phyloP scores from a whole-genome alignment of 2,329 filamentous ascomycete species.

The Fonsecaea multimorphosa region DNA sequence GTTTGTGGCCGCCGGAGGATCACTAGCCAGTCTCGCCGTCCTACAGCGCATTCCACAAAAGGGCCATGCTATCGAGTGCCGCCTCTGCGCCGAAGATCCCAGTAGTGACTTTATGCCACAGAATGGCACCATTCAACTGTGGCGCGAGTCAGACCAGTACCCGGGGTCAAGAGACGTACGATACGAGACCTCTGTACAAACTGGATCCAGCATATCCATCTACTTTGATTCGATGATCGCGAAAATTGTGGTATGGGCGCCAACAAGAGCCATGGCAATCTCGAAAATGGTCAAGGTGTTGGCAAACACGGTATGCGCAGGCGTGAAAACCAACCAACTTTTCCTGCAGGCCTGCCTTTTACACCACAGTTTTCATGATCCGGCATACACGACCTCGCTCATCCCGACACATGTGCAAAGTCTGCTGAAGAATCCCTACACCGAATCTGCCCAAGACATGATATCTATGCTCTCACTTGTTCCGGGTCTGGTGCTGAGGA shows the following conservation, averaged over 20 bases:
- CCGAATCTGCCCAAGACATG: slow-evolving; percentile 19
- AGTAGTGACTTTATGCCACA: slow-evolving; percentile 48
- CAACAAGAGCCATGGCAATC: slow-evolving; percentile 46
- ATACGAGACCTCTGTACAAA: slow-evolving; percentile 52
- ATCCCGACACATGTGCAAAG: slow-evolving; percentile 40
- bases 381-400: slow-evolving; percentile 45
- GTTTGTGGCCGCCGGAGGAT: slow-evolving; percentile 45
- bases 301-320: slow-evolving; percentile 66
- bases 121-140: slow-evolving; percentile 46
- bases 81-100: slow-evolving; percentile 54
- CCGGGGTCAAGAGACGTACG: slow-evolving; percentile 43
- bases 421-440: slow-evolving; percentile 40
- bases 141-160: slow-evolving; percentile 41
- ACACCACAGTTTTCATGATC: slow-evolving; percentile 54
- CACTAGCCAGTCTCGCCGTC: slow-evolving; percentile 39
- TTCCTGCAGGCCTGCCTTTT: slow-evolving; percentile 43
- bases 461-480: slow-evolving; percentile 35
- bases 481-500: slow-evolving; percentile 32
- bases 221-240: slow-evolving; percentile 58
- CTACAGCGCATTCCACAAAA: slow-evolving; percentile 40
- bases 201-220: slow-evolving; percentile 49
- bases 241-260: slow-evolving; percentile 55
- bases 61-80: slow-evolving; percentile 54
- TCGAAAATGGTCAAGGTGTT: slow-evolving; percentile 46
- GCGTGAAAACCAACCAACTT: slow-evolving; percentile 58